Conservation (phyloP, 768 basidiomycete species). For the Krasilnikovozyma curviuscula region DNA sequence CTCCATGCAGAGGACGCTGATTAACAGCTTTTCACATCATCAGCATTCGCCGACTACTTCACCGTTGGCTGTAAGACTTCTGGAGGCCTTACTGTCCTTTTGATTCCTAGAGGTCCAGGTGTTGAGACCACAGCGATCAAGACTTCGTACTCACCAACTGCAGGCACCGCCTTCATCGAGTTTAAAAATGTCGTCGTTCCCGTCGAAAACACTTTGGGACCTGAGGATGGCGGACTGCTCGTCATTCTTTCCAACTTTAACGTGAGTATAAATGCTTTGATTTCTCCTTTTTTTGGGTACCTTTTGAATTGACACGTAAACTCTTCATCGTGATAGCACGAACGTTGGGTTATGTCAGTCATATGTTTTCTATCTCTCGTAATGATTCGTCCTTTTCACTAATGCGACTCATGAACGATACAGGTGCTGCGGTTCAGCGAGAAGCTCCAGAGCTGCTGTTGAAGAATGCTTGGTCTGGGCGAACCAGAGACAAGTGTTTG, state of each 20-base stretch:
- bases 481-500: constrained; percentile 61
- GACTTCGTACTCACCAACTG: constrained; percentile 70
- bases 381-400: too few relatives aligned
- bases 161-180: constrained; percentile 41
- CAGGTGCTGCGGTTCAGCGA: constrained; percentile 7
- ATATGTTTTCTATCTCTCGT: too few relatives aligned
- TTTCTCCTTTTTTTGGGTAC: not conserved
- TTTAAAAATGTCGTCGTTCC: constrained; percentile 57
- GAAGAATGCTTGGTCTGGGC: constrained; percentile 36
- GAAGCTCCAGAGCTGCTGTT: constrained; percentile 3
- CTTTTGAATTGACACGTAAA: not conserved
- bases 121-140: constrained; percentile 72
- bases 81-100: constrained; percentile 61
- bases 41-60: constrained; percentile 47
- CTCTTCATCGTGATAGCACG: not conserved
- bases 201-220: constrained; percentile 65
- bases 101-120: constrained; percentile 62
- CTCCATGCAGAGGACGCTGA: not conserved
- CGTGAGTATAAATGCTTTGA: not conserved
- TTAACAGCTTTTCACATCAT: constrained; percentile 39
- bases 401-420: too few relatives aligned
- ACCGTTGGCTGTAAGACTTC: constrained; percentile 31
- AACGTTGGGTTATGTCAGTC: constrained; percentile 12
- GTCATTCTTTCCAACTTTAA: constrained; percentile 23
- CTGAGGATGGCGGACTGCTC: constrained; percentile 65